These are phyloP conservation scores for Sordariomycetes sp. DNA, from an alignment of 2,329 filamentous ascomycete genomes.

Conservation along the genomic window DNA sequence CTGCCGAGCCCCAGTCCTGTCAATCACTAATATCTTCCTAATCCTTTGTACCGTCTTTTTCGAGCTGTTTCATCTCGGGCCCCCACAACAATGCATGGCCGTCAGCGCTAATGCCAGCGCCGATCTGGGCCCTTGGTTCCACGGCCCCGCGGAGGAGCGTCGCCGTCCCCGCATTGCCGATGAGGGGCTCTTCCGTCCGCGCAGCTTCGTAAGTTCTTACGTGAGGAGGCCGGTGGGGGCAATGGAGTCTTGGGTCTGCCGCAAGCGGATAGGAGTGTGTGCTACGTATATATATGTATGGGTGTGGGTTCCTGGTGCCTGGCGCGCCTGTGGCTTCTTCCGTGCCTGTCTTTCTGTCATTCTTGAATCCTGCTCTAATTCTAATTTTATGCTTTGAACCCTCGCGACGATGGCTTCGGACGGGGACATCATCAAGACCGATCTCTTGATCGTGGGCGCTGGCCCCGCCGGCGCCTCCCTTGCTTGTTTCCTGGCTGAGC, in stretches of 20 bases:
- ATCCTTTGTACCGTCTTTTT: too few species aligned
- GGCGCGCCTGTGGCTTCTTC: not conserved
- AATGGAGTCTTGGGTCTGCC: not conserved
- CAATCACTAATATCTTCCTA: too few species aligned
- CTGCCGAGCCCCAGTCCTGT: too few species aligned
- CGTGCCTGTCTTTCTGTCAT: too few species aligned
- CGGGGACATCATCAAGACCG: conserved; percentile 20
- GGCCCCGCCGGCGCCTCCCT: conserved; percentile 44
- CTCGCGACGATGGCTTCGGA: not conserved
- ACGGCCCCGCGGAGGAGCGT: not conserved
- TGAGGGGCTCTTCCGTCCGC: not conserved
- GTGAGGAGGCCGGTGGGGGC: not conserved
- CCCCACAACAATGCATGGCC: too few species aligned
- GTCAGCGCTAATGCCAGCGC: too few species aligned
- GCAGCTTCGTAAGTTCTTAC: not conserved
- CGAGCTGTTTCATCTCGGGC: too few species aligned
- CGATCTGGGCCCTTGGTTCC: not conserved
- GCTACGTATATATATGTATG: not conserved
- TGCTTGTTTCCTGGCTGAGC: conserved; percentile 38
- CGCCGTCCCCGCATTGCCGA: not conserved
- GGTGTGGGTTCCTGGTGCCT: not conserved
- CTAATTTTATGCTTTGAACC: not conserved
- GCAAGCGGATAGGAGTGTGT: too few species aligned
- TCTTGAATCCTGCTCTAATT: not conserved
- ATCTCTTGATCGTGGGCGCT: conserved; percentile 37